Percentiles rank a stretch among this genome's conserved stretches.
Conservation (phyloP, 805 yeast genomes). For the Candida tammaniensis region DNA sequence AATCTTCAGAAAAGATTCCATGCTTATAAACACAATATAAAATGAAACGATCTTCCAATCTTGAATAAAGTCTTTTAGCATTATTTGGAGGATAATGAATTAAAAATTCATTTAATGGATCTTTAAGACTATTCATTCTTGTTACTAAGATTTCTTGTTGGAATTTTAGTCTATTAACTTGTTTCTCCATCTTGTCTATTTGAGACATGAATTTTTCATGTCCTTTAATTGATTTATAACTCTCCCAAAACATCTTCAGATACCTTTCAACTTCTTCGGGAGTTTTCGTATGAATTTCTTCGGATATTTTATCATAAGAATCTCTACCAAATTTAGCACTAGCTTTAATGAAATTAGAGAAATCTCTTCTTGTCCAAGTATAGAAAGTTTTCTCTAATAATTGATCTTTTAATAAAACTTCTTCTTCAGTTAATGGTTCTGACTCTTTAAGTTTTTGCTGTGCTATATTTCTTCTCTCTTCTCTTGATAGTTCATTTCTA, state of each 20-base stretch:
- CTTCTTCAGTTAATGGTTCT: conserved; percentile 62
- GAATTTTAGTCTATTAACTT: conserved; percentile 48
- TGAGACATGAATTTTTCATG: conserved; percentile 68
- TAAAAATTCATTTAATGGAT: conserved; percentile 59
- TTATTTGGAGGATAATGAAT: conserved; percentile 82
- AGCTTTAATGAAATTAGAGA: conserved; percentile 66
- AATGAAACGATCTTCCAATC: conserved; percentile 67
- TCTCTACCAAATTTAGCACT: conserved; percentile 66
- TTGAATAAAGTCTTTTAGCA: conserved; percentile 69
- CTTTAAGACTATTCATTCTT: conserved; percentile 52
- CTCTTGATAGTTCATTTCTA: conserved; percentile 35
- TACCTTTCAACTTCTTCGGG: conserved; percentile 59
- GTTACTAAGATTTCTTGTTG: conserved; percentile 55
- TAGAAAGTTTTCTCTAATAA: conserved; percentile 57
- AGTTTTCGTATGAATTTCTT: conserved; percentile 54
- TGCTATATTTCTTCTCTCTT: conserved; percentile 43
- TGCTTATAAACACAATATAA: conserved; percentile 58
- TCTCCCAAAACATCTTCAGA: conserved; percentile 61
- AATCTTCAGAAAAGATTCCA: conserved; percentile 58
- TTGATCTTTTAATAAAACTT: conserved; percentile 49
- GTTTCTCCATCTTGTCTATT: conserved; percentile 72
- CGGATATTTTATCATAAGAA: conserved; percentile 47
- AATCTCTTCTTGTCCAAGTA: conserved; percentile 73
- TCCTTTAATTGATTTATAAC: conserved; percentile 61
- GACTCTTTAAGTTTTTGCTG: conserved; percentile 54